Base-by-base conservation (phyloP, 331 rosid genomes). In the Acacia concinna region DNA sequence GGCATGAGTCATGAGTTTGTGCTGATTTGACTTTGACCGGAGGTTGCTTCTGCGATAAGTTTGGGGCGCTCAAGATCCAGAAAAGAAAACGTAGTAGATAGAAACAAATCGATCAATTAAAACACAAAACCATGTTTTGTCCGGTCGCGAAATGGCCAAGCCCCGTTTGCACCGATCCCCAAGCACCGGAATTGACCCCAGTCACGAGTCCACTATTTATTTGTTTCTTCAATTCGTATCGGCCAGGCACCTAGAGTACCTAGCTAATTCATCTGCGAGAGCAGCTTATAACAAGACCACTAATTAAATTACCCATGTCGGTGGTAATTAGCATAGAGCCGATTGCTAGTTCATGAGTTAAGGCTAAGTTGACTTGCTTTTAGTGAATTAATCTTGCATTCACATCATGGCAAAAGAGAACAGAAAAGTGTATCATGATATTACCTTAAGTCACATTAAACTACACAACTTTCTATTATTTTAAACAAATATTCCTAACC, bases 1-100 rank as follows among this genome's bases (percentile, higher is more conserved):
- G 59, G 68, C 37, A 63, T 66, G 74, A 83, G 54, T 56, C 35
- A 67, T 54, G 71, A 83, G 65, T 56, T 27, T 51, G 79, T 67
- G 68, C 86, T 76, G 59, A 78, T 84, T 67, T 82, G 85, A 69
- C 74, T 13, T 43, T 12, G 86, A 88, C 88, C 78, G 59, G 51
- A 21, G 52, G 82, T 82, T 82, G 85, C 92, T 88, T 90, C 76
- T 74, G 3, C 80, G 76, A 70, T 85, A 87, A 88, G 90, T 85
- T 86, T 86, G 79, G 78, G 84, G 81, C 84, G 84, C 87, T 72
- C 78, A 63, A 86, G 70, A 83, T 69, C 62, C 28, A 82, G 10
- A 77, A 89, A 80, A 73, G 35, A 73, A 40, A 6, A 54, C 38
- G 27, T 9, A 40, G 28, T 2, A 52, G 8, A 2, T 2, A 52